Percentiles rank a stretch among this genome's conserved stretches.
phyloP scores from a whole-genome alignment of 306 rosid genomes.

The Oemleria cerasiformis region DNA sequence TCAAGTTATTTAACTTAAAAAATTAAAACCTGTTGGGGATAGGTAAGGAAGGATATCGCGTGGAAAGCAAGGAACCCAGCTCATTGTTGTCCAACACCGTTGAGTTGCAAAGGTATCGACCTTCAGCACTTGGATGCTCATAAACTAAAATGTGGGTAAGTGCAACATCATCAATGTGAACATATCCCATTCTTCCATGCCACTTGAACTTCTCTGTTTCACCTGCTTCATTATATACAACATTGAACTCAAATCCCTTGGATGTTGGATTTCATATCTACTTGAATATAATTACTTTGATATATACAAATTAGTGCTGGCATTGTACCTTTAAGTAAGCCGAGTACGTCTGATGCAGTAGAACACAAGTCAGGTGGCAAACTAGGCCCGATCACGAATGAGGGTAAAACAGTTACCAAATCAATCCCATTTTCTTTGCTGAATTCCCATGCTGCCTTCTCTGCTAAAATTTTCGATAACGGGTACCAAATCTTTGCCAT shows the following conservation, averaged over 20 bases:
- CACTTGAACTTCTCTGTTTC: slow-evolving; percentile 55
- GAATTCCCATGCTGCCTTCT: slow-evolving; percentile 82
- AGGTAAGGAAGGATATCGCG: slow-evolving; percentile 59
- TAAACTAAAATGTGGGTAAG: slow-evolving; percentile 60
- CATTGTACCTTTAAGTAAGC: slow-evolving; percentile 58
- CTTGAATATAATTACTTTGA: too few relatives aligned
- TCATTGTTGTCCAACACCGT: slow-evolving; percentile 42
- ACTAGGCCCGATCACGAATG: slow-evolving; percentile 67
- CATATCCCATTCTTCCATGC: slow-evolving; percentile 87
- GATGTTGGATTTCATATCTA: too few relatives aligned
- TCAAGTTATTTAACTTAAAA: neutral
- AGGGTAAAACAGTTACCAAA: slow-evolving; percentile 64
- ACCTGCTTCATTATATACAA: slow-evolving; percentile 33
- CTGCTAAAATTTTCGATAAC: slow-evolving; percentile 73
- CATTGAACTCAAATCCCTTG: too few relatives aligned
- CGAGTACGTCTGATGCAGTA: slow-evolving; percentile 78
- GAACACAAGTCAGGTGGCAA: slow-evolving; percentile 68
- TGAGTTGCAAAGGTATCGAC: slow-evolving; percentile 74
- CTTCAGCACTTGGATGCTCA: slow-evolving; percentile 48
- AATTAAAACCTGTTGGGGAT: slow-evolving; percentile 53
- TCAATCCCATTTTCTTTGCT: slow-evolving; percentile 62
- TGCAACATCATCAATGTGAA: slow-evolving; percentile 80
- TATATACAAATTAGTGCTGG: too few relatives aligned
- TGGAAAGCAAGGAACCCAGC: slow-evolving; percentile 44
- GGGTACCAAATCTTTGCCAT: slow-evolving; percentile 61